phyloP scores from a whole-genome alignment of 2,329 filamentous ascomycete species.

The Penicillium sp. region DNA sequence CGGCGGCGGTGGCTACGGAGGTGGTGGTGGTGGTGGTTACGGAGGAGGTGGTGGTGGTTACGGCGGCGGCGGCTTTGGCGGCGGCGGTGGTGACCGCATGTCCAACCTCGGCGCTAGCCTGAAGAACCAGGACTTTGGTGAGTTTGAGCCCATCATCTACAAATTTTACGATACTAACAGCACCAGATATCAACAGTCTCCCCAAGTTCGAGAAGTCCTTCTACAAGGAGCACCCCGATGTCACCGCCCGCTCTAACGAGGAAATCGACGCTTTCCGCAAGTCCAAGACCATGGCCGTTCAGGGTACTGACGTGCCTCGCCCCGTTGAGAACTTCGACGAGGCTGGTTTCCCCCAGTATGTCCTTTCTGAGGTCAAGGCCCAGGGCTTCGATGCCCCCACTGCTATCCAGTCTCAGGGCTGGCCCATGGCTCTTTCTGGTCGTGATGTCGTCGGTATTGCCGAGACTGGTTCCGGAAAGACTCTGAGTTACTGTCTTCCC shows the following conservation, averaged over 20 bases:
- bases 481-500: slow-evolving; percentile 94
- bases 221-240: slow-evolving; percentile 91
- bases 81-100: slow-evolving; percentile 89
- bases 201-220: slow-evolving; percentile 99
- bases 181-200: slow-evolving; percentile 70
- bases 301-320: slow-evolving; percentile 80
- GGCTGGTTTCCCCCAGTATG: slow-evolving; percentile 93
- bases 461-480: slow-evolving; percentile 99
- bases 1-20: slow-evolving; percentile 30
- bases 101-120: slow-evolving; percentile 82
- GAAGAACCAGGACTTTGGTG: slow-evolving; percentile 87
- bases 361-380: slow-evolving; percentile 97
- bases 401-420: slow-evolving; percentile 95
- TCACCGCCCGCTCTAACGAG: slow-evolving; percentile 69
- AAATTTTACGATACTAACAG: not conserved
- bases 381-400: slow-evolving; percentile 94
- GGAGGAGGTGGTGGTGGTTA: slow-evolving; percentile 34
- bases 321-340: slow-evolving; percentile 97
- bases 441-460: slow-evolving; percentile 98
- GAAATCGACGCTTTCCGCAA: slow-evolving; percentile 89
- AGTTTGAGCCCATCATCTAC: slow-evolving; percentile 42
- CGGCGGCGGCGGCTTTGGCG: slow-evolving; percentile 50
- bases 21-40: slow-evolving; percentile 33
- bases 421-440: slow-evolving; percentile 98
- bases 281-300: slow-evolving; percentile 79